Evolutionary conservation across 768 basidiomycete species (phyloP).

Genomic region (Leucocoprinus sp.): DNA sequence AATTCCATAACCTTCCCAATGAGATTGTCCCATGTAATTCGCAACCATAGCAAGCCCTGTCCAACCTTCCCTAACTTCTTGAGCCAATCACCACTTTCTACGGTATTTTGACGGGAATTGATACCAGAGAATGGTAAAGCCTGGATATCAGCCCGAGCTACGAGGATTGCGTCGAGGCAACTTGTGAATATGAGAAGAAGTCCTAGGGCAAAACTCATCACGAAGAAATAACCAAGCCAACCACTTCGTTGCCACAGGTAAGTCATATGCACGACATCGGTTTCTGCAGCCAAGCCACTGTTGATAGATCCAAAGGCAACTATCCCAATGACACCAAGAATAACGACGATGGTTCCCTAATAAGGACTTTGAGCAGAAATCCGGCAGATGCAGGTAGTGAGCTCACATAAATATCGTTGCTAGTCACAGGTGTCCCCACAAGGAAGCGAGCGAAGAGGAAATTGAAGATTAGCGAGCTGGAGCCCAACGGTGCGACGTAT

Average conservation of each 20-base stretch:
- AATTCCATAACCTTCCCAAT: constrained; percentile 51
- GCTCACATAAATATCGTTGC: constrained; percentile 72
- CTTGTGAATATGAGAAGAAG: constrained; percentile 59
- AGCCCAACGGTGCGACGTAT: constrained; percentile 95
- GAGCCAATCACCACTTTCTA: constrained; percentile 6
- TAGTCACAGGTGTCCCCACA: constrained; percentile 79
- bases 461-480: constrained; percentile 91
- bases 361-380: not conserved
- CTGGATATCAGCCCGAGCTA: constrained; percentile 60
- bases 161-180: constrained; percentile 67
- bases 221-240: constrained; percentile 89
- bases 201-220: constrained; percentile 64
- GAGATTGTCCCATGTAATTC: constrained; percentile 32
- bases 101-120: constrained; percentile 12
- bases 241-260: constrained; percentile 77
- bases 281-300: constrained; percentile 66
- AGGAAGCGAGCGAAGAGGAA: constrained; percentile 89
- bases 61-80: constrained; percentile 17
- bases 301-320: constrained; percentile 84
- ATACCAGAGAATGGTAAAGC: constrained; percentile 41
- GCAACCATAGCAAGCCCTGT: constrained; percentile 19
- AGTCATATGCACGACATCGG: constrained; percentile 68
- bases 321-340: constrained; percentile 80
- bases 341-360: constrained; percentile 76
- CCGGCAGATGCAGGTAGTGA: not conserved